Evolutionary conservation across 2,329 filamentous ascomycete genomes (phyloP).

Genomic region (Colletotrichum viniferum): DNA sequence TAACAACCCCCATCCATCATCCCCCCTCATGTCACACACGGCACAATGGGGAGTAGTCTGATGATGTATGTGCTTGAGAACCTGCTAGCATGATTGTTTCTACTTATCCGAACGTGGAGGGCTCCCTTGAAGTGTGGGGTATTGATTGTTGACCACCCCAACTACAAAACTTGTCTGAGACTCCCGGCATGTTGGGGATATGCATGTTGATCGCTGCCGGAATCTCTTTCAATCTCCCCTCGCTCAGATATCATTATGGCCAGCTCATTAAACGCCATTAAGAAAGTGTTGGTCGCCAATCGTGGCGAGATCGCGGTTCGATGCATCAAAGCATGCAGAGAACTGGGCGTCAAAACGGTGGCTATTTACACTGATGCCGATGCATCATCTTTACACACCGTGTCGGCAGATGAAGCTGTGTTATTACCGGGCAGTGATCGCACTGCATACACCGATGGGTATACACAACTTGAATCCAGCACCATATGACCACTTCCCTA

Average conservation of each 20-base stretch:
- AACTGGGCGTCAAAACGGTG: constrained; percentile 54
- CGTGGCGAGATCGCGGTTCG: constrained; percentile 63
- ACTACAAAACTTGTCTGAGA: neutral
- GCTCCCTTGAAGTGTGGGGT: neutral
- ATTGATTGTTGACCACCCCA: neutral
- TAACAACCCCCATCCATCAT: neutral
- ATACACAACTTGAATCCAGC: neutral
- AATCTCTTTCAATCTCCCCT: neutral
- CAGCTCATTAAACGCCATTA: neutral
- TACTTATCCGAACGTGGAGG: neutral
- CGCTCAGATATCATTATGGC: neutral
- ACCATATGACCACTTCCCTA: neutral
- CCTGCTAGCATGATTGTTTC: neutral
- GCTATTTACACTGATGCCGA: constrained; percentile 49
- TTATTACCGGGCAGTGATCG: neutral
- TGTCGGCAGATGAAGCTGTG: neutral
- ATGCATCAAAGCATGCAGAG: constrained; percentile 49
- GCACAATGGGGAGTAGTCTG: neutral
- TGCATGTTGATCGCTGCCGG: neutral
- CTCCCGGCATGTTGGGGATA: neutral
- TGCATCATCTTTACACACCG: neutral
- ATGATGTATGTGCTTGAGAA: neutral
- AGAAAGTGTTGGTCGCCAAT: constrained; percentile 58
- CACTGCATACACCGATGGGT: neutral
- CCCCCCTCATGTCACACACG: neutral